A percentile compares a stretch with the other conserved stretches of the same genome.
Conservation (phyloP, 2,329 filamentous ascomycete genomes). For the Hypoxylon rubiginosum region DNA sequence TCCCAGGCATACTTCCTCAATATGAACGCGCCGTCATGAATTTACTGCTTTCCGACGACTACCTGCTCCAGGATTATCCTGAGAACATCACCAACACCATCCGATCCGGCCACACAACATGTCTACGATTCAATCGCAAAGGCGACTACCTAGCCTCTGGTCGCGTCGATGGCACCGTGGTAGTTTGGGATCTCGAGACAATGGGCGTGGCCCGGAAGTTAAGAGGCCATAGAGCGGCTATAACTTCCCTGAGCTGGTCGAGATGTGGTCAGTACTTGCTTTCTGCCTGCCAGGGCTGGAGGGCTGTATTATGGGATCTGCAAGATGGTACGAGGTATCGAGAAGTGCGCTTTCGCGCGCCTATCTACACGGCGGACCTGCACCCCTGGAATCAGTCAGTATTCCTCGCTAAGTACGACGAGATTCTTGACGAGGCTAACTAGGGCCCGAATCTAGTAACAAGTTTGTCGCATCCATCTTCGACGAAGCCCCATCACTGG, state of each 20-base stretch:
- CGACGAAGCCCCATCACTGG: slow-evolving; percentile 90
- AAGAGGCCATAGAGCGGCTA: slow-evolving; percentile 91
- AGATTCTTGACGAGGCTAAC: slow-evolving; percentile 1
- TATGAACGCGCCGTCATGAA: slow-evolving; percentile 63
- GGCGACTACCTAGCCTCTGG: slow-evolving; percentile 96
- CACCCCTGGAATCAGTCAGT: slow-evolving; percentile 89
- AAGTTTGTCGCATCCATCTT: slow-evolving; percentile 93
- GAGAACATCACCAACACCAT: slow-evolving; percentile 91
- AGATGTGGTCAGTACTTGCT: slow-evolving; percentile 90
- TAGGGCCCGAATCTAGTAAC: slow-evolving; percentile 65
- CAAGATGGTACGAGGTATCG: slow-evolving; percentile 77
- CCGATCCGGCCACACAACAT: slow-evolving; percentile 76
- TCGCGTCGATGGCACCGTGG: slow-evolving; percentile 92
- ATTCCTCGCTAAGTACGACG: neutral
- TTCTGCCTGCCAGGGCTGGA: slow-evolving; percentile 95
- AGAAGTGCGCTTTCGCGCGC: slow-evolving; percentile 90
- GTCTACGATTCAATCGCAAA: slow-evolving; percentile 88
- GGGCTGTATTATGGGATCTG: slow-evolving; percentile 95
- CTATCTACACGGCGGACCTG: slow-evolving; percentile 95
- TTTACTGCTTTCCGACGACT: slow-evolving; percentile 71
- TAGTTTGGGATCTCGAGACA: slow-evolving; percentile 97
- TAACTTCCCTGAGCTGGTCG: slow-evolving; percentile 96
- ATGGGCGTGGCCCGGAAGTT: slow-evolving; percentile 96
- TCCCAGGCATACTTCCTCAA: slow-evolving; percentile 17
- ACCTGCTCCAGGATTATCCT: slow-evolving; percentile 83